Conservation (phyloP, 306 rosid genomes). For the Elaeagnus macrophylla region DNA sequence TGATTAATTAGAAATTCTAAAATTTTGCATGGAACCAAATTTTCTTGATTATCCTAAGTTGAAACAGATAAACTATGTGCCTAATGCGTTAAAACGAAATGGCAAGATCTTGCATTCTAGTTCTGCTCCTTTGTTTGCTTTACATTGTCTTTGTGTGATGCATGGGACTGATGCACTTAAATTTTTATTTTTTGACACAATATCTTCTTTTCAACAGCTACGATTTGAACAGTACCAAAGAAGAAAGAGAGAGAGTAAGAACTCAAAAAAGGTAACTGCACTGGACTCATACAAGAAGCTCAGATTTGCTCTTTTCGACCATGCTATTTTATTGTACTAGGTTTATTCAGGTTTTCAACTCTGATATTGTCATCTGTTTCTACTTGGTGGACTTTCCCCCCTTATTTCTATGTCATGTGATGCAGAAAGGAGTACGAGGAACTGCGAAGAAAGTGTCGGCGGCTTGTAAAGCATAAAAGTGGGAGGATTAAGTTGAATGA, state of each 20-base stretch:
- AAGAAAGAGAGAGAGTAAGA: slow-evolving; percentile 53
- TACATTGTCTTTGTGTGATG: background rate
- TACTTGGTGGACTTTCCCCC: slow-evolving; percentile 7
- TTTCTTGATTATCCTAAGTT: too few species aligned
- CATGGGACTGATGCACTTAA: background rate
- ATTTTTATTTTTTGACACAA: slow-evolving; percentile 17
- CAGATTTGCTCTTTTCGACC: slow-evolving; percentile 4
- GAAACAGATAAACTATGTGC: too few species aligned
- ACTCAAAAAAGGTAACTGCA: slow-evolving; percentile 52
- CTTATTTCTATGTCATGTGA: slow-evolving; percentile 15
- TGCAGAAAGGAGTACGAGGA: slow-evolving; percentile 71
- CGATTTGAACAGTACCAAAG: slow-evolving; percentile 59
- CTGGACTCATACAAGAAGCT: slow-evolving; percentile 9
- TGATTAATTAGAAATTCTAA: too few species aligned
- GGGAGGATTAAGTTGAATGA: slow-evolving; percentile 46
- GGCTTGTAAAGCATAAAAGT: slow-evolving; percentile 38
- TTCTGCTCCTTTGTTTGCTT: background rate
- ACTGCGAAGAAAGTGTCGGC: slow-evolving; percentile 65
- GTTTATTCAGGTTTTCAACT: background rate
- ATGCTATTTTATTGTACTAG: background rate
- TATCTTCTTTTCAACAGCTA: slow-evolving; percentile 46
- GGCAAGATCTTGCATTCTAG: too few species aligned
- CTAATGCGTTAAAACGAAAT: too few species aligned
- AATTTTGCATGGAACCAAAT: too few species aligned
- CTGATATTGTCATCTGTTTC: slow-evolving; percentile 9